Percentiles rank a stretch among this genome's conserved stretches.
phyloP scores from a whole-genome alignment of 83 land plant species.

The Picea engelmannii region DNA sequence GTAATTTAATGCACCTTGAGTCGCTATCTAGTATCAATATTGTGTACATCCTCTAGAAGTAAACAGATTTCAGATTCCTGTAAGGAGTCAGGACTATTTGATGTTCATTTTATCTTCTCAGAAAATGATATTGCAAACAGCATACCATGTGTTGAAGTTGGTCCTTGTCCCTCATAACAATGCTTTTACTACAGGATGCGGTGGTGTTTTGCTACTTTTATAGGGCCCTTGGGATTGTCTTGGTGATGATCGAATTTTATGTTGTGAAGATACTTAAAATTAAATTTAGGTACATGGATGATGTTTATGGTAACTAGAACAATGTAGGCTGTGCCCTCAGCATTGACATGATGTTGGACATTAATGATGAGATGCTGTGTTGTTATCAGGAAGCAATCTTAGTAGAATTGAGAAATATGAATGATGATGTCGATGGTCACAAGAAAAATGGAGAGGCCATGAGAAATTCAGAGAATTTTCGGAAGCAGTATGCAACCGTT shows the following conservation, averaged over 20 bases:
- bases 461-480: constrained; percentile 63
- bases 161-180: background rate
- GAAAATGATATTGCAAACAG: background rate
- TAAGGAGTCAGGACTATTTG: background rate
- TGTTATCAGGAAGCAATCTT: constrained; percentile 68
- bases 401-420: constrained; percentile 68
- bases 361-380: constrained; percentile 5
- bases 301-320: background rate
- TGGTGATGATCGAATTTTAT: background rate
- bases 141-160: background rate
- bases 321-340: background rate
- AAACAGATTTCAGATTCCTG: background rate
- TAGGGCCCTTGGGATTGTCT: background rate
- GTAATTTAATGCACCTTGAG: background rate
- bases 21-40: background rate
- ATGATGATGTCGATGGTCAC: constrained; percentile 67
- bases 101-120: background rate
- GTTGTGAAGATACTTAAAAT: background rate
- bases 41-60: background rate
- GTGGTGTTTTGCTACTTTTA: background rate
- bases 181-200: background rate
- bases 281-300: background rate
- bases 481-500: constrained; percentile 78
- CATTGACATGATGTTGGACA: background rate
- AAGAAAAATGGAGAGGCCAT: constrained; percentile 55